Evolutionary conservation across 345 rosid species (phyloP), one percentile per base, ranked within the genome.

Genomic region (Cardamine chenopodiifolia): DNA sequence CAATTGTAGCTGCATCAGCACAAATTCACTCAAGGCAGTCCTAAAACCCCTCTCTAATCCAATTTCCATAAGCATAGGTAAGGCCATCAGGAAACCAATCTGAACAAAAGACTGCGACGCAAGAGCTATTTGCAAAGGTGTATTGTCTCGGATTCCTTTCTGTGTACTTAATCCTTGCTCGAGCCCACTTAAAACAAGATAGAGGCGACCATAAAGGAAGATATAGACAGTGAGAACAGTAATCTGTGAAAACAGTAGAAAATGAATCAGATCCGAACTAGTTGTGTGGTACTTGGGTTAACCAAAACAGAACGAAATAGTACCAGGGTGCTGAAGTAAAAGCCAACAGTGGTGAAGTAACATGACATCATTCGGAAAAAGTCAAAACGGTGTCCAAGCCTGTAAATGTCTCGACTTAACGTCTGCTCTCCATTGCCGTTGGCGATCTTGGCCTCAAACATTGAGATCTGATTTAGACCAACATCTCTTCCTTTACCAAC

Each of bases 401-500:
- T 83, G 82, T 96, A 96, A 26, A 96, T 83, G 71, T 96, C 99
- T 35, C 99, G 87, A 76, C 99, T 96, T 76, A 90, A 66, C 50
- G 98, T 96, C 84, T 90, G 99, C 79, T 96, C 99, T 70, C 99
- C 99, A 77, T 96, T 96, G 29, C 99, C 98, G 61, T 92, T 92
- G 37, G 99, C 99, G 76, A 96, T 89, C 78, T 96, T 92, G 66
- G 99, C 98, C 85, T 96, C 98, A 63, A 96, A 96, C 96, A 92
- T 87, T n/a, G 99, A 96, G 72, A 96, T 96, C 81, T 96, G 98
- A 74, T 96, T 96, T 45, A 96, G 90, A n/a, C 99, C 98, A 76
- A 96, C 99, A 82, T 92, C 98, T 78, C 99, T 90, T 37, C 98
- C 99, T 82, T 96, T 96, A 53, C 99, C 99, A 49, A 96, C 99